Percentiles rank a stretch among this genome's conserved stretches.
Evolutionary conservation across 441 rosid species (phyloP).

Genomic region (Francoa sonchifolia): DNA sequence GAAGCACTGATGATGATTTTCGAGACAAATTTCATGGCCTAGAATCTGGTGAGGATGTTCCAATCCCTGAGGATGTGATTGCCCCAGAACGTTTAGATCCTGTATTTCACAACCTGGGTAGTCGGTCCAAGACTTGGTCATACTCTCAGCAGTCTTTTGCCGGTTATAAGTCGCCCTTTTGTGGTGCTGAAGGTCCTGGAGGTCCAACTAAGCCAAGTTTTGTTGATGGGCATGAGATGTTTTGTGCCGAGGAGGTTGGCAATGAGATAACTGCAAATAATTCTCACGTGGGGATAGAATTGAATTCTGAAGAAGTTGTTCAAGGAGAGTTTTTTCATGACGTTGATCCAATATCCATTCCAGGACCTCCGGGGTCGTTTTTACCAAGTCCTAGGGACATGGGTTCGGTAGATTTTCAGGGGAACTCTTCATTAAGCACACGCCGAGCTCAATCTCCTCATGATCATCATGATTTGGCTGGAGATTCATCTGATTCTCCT

Average conservation of each 20-base stretch:
- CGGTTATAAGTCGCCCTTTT: constrained; percentile 25
- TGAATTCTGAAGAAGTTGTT: constrained; percentile 34
- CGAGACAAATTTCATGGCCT: constrained; percentile 17
- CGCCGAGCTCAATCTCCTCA: constrained; percentile 62
- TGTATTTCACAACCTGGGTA: constrained; percentile 21
- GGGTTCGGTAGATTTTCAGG: constrained; percentile 70
- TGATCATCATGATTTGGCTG: constrained; percentile 51
- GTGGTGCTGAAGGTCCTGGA: constrained; percentile 22
- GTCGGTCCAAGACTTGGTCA: constrained; percentile 22
- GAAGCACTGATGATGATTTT: constrained; percentile 15
- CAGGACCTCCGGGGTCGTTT: constrained; percentile 96
- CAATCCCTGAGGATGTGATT: background rate
- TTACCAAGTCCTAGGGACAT: constrained; percentile 83
- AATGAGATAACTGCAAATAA: constrained; percentile 21
- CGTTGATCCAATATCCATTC: constrained; percentile 89
- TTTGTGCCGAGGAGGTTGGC: constrained; percentile 40
- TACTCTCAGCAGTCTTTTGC: constrained; percentile 31
- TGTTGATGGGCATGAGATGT: constrained; percentile 35
- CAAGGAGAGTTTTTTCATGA: constrained; percentile 44
- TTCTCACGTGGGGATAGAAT: constrained; percentile 22
- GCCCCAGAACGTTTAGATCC: constrained; percentile 23
- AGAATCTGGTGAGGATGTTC: constrained; percentile 22
- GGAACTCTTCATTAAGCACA: constrained; percentile 65
- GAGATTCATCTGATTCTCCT: constrained; percentile 69
- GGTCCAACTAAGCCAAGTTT: constrained; percentile 19